Conservation (phyloP, 2,329 filamentous ascomycete species). For the Alternaria ventricosa region DNA sequence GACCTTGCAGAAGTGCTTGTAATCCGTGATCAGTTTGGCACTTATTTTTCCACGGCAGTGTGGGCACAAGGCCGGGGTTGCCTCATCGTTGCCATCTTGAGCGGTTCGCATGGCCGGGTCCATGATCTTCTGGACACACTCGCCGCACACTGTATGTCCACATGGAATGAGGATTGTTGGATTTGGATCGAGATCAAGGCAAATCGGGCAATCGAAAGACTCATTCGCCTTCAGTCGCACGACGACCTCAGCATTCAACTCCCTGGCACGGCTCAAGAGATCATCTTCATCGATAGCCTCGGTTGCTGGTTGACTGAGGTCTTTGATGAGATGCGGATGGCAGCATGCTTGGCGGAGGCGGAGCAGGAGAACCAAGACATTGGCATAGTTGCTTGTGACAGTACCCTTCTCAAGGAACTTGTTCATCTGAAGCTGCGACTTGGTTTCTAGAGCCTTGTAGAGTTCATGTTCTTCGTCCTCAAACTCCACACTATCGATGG, state of each 20-base stretch:
- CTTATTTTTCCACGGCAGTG: constrained; percentile 74
- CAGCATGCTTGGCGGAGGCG: constrained; percentile 83
- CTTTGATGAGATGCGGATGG: constrained; percentile 74
- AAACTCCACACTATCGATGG: constrained; percentile 69
- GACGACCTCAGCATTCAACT: constrained; percentile 67
- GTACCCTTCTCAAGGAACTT: constrained; percentile 74
- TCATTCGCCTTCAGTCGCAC: constrained; percentile 67
- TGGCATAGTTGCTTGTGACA: constrained; percentile 73
- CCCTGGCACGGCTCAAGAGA: constrained; percentile 67
- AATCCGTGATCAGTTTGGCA: constrained; percentile 74
- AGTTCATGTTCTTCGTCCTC: constrained; percentile 68
- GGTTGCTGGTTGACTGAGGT: constrained; percentile 70
- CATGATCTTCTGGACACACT: constrained; percentile 74
- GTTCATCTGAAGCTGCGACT: constrained; percentile 75
- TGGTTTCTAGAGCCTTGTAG: constrained; percentile 70
- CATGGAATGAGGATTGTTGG: constrained; percentile 82
- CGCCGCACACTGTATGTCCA: constrained; percentile 78
- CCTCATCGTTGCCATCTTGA: constrained; percentile 60
- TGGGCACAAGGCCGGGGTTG: constrained; percentile 70
- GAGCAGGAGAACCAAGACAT: constrained; percentile 78
- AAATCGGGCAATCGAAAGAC: constrained; percentile 80
- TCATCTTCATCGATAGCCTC: constrained; percentile 61
- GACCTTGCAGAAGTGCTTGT: constrained; percentile 74
- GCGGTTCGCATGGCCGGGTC: constrained; percentile 60
- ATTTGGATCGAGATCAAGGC: constrained; percentile 76